These are phyloP conservation scores for Lupinus albus DNA, from an alignment of 306 rosid species.

Conservation along the genomic window DNA sequence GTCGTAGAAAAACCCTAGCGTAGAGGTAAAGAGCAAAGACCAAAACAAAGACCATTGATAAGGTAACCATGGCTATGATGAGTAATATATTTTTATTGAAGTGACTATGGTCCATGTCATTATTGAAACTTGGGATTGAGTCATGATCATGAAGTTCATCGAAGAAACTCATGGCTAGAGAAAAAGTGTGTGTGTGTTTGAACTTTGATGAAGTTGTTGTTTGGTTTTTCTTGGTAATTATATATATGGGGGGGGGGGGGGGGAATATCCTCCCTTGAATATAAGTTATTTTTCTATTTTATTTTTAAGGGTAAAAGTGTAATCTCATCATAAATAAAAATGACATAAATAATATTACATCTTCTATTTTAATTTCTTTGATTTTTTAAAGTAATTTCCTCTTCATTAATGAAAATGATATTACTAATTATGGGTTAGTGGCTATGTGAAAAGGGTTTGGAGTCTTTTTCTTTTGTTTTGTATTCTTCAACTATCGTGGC, in stretches of 20 bases:
- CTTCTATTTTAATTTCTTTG: too few species aligned
- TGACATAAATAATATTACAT: too few species aligned
- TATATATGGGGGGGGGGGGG: too few species aligned
- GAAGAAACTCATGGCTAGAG: constrained; percentile 27
- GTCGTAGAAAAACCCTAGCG: constrained; percentile 60
- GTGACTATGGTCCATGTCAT: not conserved
- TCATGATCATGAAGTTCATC: not conserved
- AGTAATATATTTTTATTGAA: constrained; percentile 63
- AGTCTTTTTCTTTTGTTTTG: not conserved
- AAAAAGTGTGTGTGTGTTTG: not conserved
- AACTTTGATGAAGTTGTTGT: not conserved
- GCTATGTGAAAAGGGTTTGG: not conserved
- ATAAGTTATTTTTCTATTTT: too few species aligned
- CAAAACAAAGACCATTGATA: constrained; percentile 54
- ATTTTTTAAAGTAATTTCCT: too few species aligned
- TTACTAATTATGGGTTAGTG: not conserved
- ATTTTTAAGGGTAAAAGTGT: too few species aligned
- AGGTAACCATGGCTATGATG: constrained; percentile 55
- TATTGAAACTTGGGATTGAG: not conserved
- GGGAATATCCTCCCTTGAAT: too few species aligned
- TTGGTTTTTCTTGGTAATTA: not conserved
- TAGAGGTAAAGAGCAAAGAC: constrained; percentile 78
- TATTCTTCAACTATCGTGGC: not conserved
- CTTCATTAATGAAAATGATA: too few species aligned
- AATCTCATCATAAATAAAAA: too few species aligned